Conservation (phyloP, 768 basidiomycete species). For the Suillus hirtellus region DNA sequence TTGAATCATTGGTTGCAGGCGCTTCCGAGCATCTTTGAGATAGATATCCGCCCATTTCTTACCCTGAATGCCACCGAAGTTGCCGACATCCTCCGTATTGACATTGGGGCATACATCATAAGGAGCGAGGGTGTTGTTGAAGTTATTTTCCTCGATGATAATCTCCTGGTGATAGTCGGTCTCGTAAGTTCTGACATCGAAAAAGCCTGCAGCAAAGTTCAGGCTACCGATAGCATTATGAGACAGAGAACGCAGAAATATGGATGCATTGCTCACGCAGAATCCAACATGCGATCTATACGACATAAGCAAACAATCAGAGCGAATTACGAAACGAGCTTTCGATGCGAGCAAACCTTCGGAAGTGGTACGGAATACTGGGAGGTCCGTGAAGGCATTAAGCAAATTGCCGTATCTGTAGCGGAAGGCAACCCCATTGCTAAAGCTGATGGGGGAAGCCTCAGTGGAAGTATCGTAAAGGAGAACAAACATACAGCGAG, state of each 20-base stretch:
- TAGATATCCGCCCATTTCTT: conserved; percentile 42
- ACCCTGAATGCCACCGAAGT: conserved; percentile 24
- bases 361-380: conserved; percentile 51
- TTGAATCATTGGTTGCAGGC: conserved; percentile 34
- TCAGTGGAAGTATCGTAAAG: neutral
- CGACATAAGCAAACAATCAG: neutral
- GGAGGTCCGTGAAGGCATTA: conserved; percentile 41
- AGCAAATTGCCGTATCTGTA: conserved; percentile 49
- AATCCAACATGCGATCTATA: conserved; percentile 35
- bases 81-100: conserved; percentile 24
- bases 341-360: conserved; percentile 30
- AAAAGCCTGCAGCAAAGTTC: conserved; percentile 55
- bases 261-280: conserved; percentile 24
- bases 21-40: conserved; percentile 36
- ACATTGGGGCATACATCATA: conserved; percentile 37
- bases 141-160: conserved; percentile 43
- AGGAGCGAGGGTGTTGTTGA: conserved; percentile 51
- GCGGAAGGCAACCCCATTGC: conserved; percentile 45
- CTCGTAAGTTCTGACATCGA: conserved; percentile 42
- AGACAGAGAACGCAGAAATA: conserved; percentile 23
- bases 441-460: conserved; percentile 28
- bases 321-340: neutral
- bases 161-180: conserved; percentile 48
- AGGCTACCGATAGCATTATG: conserved; percentile 22
- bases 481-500: conserved; percentile 32